These are phyloP conservation scores for Alloteropsis semialata DNA, from an alignment of 176 grass and related monocot species.

Conservation along the genomic window DNA sequence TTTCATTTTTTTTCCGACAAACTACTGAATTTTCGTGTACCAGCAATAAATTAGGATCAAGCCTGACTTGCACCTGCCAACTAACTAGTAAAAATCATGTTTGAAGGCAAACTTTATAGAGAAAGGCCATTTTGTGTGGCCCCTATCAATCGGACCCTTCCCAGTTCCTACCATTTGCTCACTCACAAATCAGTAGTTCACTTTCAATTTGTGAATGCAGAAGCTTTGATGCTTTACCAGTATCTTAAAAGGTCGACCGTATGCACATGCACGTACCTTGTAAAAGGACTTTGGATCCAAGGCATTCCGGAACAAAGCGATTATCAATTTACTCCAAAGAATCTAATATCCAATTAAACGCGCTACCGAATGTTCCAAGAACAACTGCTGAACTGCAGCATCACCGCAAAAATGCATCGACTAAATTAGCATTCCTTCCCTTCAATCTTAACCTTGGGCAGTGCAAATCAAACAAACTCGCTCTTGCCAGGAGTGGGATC, in stretches of 20 bases:
- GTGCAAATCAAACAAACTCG: background rate
- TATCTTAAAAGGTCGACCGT: background rate
- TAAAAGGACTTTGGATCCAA: too few relatives aligned
- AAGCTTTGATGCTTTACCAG: background rate
- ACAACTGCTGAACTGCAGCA: background rate
- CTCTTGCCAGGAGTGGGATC: background rate
- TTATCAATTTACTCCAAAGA: background rate
- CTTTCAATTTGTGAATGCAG: background rate
- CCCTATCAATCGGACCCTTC: background rate
- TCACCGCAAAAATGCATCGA: background rate
- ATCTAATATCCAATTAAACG: background rate
- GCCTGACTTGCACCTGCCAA: background rate
- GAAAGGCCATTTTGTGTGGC: background rate
- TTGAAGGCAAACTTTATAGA: background rate
- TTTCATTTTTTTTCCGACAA: background rate
- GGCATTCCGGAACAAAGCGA: background rate
- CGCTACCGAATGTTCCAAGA: background rate
- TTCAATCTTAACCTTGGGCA: background rate
- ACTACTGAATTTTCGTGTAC: background rate
- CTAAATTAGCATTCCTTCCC: background rate
- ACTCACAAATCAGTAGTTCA: background rate
- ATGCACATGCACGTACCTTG: background rate
- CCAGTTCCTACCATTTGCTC: background rate
- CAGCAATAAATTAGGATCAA: background rate
- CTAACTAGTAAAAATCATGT: background rate